Evolutionary conservation across 2,329 filamentous ascomycete genomes (phyloP).

Genomic region (Scedosporium dehoogii): DNA sequence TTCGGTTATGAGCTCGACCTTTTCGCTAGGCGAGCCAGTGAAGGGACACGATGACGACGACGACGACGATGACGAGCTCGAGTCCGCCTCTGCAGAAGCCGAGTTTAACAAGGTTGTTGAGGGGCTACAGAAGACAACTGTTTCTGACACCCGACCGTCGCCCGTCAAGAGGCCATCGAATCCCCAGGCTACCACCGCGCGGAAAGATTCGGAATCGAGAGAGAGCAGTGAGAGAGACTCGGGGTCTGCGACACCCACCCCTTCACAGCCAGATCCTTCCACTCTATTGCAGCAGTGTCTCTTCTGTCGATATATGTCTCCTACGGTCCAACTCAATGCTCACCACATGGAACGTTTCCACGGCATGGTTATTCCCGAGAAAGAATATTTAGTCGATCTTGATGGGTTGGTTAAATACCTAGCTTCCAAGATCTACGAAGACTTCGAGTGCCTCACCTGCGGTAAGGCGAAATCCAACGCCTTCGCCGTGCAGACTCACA

Average conservation of each 20-base stretch:
- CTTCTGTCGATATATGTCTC: slow-evolving; percentile 85
- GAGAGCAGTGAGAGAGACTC: slow-evolving; percentile 29
- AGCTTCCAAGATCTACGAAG: slow-evolving; percentile 67
- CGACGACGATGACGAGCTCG: slow-evolving; percentile 41
- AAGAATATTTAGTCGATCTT: slow-evolving; percentile 69
- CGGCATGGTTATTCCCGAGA: slow-evolving; percentile 93
- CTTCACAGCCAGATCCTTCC: slow-evolving; percentile 20
- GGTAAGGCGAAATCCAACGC: slow-evolving; percentile 71
- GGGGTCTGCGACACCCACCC: slow-evolving; percentile 25
- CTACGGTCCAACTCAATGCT: slow-evolving; percentile 64
- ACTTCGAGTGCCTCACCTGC: slow-evolving; percentile 81
- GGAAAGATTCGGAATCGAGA: slow-evolving; percentile 25
- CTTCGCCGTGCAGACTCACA: slow-evolving; percentile 83
- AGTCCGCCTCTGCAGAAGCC: slow-evolving; percentile 35
- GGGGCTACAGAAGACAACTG: slow-evolving; percentile 63
- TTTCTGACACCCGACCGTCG: slow-evolving; percentile 39
- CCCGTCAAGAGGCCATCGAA: slow-evolving; percentile 46
- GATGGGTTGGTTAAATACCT: slow-evolving; percentile 73
- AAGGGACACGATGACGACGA: slow-evolving; percentile 23
- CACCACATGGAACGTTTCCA: slow-evolving; percentile 88
- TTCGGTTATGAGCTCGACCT: slow-evolving; percentile 82
- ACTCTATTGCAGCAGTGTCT: slow-evolving; percentile 55
- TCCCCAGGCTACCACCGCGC: slow-evolving; percentile 36
- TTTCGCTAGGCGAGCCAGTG: slow-evolving; percentile 78
- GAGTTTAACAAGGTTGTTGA: slow-evolving; percentile 73